Evolutionary conservation across 2,329 filamentous ascomycete species (phyloP), one percentile per base, ranked within the genome.

Genomic region (Ceratocystis smalleyi): DNA sequence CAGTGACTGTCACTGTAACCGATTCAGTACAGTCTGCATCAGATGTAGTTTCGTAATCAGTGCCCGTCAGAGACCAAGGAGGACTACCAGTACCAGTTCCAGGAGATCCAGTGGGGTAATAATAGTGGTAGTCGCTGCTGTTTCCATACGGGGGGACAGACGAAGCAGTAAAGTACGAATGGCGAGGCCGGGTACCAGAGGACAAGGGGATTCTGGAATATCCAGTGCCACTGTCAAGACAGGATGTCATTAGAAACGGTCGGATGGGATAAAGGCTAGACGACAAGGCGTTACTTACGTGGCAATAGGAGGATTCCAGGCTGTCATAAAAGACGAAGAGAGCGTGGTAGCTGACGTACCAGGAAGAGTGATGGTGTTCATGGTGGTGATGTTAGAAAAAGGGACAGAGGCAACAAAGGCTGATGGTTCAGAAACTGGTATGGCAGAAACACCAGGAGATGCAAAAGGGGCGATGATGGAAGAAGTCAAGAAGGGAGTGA

Each of bases 1-100:
- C 43, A 22, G 68, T 69, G 32, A 64, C 64, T 3, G 65, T 66
- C 5, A 64, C 43, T 22, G 65, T 66, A 5, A 64, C 47, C 2
- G 60, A 45, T 32, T 43, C 51, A 15, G 54, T 64, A 8, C 51
- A 64, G 15, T 15, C 32, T 7, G 30, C 27, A 30, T 64, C 54
- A 24, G 24, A 27, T 19, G 43, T 4, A 5, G 59, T 27, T 17
- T 30, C 40, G 30, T 45, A 49, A 15, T 63, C 62, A 47, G 66
- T 68, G 15, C 51, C 54, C 8, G 51, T 40, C 27, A 43, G 24
- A 32, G 61, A 57, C 19, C 62, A 57, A 1, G 63, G 32, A 22
- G 59, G 1, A 32, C 12, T 27, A 17, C 17, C 45, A 47, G 59
- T 61, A 8, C 17, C 45, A 47, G 59, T 61, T n/a, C 43, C 43